These are phyloP conservation scores for Trichoderma gracile DNA, from an alignment of 2,329 filamentous ascomycete species.

Conservation along the genomic window DNA sequence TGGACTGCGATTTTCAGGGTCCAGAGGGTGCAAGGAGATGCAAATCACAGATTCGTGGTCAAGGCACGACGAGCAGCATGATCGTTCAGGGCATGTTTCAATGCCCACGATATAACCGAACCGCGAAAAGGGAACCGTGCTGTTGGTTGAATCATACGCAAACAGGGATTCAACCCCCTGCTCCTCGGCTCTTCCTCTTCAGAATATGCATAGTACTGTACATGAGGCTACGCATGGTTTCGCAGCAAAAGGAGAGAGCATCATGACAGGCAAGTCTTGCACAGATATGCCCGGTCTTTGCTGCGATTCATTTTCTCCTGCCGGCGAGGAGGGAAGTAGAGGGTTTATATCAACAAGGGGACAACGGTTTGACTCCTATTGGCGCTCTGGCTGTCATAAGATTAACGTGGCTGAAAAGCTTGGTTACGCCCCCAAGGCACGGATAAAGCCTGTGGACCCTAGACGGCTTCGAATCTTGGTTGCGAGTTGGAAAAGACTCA, in stretches of 20 bases:
- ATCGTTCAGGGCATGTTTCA: not conserved
- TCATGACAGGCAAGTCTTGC: not conserved
- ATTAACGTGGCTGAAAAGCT: too few species aligned
- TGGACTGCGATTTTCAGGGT: conserved; percentile 4
- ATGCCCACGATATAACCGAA: conserved; percentile 15
- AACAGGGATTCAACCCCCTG: conserved; percentile 7
- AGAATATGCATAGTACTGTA: not conserved
- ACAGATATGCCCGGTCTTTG: too few species aligned
- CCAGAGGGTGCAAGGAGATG: not conserved
- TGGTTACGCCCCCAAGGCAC: too few species aligned
- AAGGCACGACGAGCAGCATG: not conserved
- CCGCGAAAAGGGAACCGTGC: conserved; percentile 5
- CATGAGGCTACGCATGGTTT: not conserved
- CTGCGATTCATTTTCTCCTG: too few species aligned
- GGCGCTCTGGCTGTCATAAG: too few species aligned
- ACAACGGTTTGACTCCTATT: too few species aligned
- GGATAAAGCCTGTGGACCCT: too few species aligned
- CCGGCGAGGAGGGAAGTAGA: too few species aligned
- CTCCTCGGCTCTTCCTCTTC: not conserved
- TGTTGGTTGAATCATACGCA: conserved; percentile 2
- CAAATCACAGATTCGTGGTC: not conserved
- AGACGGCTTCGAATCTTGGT: too few species aligned
- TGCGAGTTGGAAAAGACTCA: not conserved
- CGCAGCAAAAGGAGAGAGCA: not conserved
- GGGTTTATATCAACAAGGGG: too few species aligned